Evolutionary conservation across 2,329 filamentous ascomycete species (phyloP), one percentile per base, ranked within the genome.

Genomic region (Pseudogymnoascus sp.): DNA sequence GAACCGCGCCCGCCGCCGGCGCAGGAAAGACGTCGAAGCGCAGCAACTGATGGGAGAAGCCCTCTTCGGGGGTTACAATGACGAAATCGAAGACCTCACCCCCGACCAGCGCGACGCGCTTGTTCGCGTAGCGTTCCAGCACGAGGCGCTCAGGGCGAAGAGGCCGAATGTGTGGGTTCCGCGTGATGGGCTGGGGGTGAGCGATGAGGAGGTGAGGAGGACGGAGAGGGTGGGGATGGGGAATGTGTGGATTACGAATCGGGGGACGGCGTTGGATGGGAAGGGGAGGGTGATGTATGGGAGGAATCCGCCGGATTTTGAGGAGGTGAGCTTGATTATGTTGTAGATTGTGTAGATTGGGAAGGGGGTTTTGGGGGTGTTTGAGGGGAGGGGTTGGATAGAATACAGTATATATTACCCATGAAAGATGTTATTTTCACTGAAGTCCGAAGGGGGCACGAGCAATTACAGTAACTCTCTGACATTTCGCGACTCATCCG

Each of bases 121-220:
- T 41, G 89, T 93, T 14, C 88, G 88, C 62, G 88, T 92, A 70
- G 92, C 93, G 0, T 98, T 98, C 76, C 88, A 92, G 77, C 93
- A 98, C 72, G 87, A 87, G 31, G 93, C 93, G 0, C 81, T 96
- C 54, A 86, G 93, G 3, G 90, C 92, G 1, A 85, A 89, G 62
- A 85, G 90, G 61, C 93, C 93, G 0, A 90, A 90, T 0, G 88
- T 98, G 39, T 98, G 93, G 93, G 90, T 98, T 54, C 93, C 93
- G 0, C 85, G 87, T 1, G 93, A 98, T 72, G 89, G 93, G 66
- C 75, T 96, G 2, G 93, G 93, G 2, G 84, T 98, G 65, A 92
- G 90, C 68, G 91, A 96, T 70, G 93, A 97, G 69, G 93, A 98
- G 78, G 88, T 97, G 61, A 81, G 83, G 71, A 83, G 90, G 48